Conservation (phyloP, 2,329 filamentous ascomycete genomes). For the Hypocrella siamensis region DNA sequence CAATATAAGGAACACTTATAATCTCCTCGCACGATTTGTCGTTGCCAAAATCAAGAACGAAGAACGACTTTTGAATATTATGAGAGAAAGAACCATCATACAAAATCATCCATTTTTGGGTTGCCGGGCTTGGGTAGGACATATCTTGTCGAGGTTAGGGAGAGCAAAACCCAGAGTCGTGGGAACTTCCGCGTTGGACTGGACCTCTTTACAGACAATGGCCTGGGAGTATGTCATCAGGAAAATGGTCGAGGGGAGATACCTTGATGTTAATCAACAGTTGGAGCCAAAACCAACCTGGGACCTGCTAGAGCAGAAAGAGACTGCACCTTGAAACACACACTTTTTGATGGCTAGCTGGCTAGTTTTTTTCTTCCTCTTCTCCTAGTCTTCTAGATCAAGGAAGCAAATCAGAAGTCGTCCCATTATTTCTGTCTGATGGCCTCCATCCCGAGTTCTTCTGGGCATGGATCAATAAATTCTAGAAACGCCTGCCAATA, state of each 20-base stretch:
- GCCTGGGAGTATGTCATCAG: constrained; percentile 18
- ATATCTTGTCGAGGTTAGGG: constrained; percentile 15
- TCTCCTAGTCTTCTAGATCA: too few species aligned
- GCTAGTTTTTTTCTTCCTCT: background rate
- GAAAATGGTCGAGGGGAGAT: constrained; percentile 14
- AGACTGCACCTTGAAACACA: constrained; percentile 7
- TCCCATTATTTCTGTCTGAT: constrained; percentile 21
- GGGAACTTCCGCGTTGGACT: constrained; percentile 20
- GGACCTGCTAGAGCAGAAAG: constrained; percentile 11
- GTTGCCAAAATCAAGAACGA: constrained; percentile 23
- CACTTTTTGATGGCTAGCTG: too few species aligned
- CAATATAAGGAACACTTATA: constrained; percentile 9
- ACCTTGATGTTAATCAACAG: constrained; percentile 3
- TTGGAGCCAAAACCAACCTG: constrained; percentile 13
- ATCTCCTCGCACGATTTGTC: constrained; percentile 19
- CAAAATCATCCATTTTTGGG: constrained; percentile 19
- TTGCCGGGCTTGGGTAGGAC: constrained; percentile 22
- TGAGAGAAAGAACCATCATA: constrained; percentile 16
- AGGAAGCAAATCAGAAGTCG: constrained; percentile 2
- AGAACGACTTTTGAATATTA: constrained; percentile 13
- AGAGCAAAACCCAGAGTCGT: constrained; percentile 18
- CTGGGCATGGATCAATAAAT: constrained; percentile 20
- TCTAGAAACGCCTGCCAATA: too few species aligned
- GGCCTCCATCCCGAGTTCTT: constrained; percentile 23
- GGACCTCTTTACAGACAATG: constrained; percentile 17